Evolutionary conservation across 208 protist genomes (phyloP).

Genomic region (Paratrypanosoma confusum): DNA sequence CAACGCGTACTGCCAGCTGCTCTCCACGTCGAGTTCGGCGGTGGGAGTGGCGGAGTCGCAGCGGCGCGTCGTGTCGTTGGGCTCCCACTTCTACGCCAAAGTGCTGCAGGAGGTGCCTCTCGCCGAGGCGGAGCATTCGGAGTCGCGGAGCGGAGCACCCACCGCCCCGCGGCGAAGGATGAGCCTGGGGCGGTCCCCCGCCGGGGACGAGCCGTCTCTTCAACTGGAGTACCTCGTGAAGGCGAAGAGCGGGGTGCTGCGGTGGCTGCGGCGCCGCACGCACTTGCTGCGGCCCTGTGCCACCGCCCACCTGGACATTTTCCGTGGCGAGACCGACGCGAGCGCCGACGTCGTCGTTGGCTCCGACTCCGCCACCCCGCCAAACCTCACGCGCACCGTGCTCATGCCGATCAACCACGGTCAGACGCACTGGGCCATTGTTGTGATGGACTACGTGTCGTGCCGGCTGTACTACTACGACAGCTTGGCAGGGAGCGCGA

Average conservation of each 20-base stretch:
- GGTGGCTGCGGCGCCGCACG: constrained; percentile 58
- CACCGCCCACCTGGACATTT: too few relatives aligned
- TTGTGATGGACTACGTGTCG: constrained; percentile 32
- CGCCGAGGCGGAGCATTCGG: neutral
- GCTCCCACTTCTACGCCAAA: constrained; percentile 73
- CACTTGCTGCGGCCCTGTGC: constrained; percentile 40
- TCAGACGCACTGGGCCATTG: constrained; percentile 67
- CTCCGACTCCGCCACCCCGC: too few relatives aligned
- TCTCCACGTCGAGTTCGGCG: too few relatives aligned
- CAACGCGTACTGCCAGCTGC: constrained; percentile 66
- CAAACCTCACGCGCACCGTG: constrained; percentile 47
- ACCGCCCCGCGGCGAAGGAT: too few relatives aligned
- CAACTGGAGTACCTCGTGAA: too few relatives aligned
- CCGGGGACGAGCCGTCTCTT: too few relatives aligned
- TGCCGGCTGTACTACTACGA: constrained; percentile 50
- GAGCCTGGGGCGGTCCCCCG: too few relatives aligned
- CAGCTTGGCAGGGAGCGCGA: constrained; percentile 20
- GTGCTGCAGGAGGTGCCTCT: constrained; percentile 34
- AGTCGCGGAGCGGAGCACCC: too few relatives aligned
- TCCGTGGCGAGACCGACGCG: too few relatives aligned
- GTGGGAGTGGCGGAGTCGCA: neutral
- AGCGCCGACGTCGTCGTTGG: too few relatives aligned
- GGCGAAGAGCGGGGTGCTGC: constrained; percentile 29
- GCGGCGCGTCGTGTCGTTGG: constrained; percentile 22
- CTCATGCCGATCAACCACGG: constrained; percentile 66